Evolutionary conservation across 2,329 filamentous ascomycete species (phyloP), one percentile per base, ranked within the genome.

Genomic region (Rutstroemia sp.): DNA sequence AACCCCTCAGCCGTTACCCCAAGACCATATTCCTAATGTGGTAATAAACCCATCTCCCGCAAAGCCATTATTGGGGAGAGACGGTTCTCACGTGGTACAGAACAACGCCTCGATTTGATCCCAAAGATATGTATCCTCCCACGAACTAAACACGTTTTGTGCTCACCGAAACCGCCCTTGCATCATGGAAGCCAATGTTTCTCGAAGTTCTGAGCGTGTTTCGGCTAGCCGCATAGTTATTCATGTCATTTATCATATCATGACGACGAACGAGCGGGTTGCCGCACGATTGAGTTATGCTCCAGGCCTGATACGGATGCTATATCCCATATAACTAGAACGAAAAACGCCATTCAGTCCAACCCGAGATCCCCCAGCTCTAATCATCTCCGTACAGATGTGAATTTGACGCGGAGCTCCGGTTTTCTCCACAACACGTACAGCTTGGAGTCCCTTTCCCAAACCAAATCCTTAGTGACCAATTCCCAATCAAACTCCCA

Each of bases 401-500:
- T 51, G 25, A 55, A 50, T 19, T 6, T 23, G 19, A 51, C 38
- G 18, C 38, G 37, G 10, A 52, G 25, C 12, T 55, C 46, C 34
- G 46, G 25, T 30, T 55, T 54, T 37, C 23, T 55, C 56, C 52
- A 58, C 25, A 54, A 9, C 10, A 38, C 41, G 10, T 39, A 16
- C 23, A 52, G 25, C 14, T 30, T 56, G 0, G 41, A 46, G 45
- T 56, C 54, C 19, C 54, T 46, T 2, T 30, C 42, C 54, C 54
- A 52, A 18, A 30, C 19, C 30, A 56, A 27, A 5, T 56, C 54
- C 41, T 2, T 38, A 10, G 9, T 52, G 5, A 49, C 19, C 21
- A 56, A 46, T n/a, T 44, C 27, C 49, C 49, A 52, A 14, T 57
- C 54, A 19, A 57, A 57, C 12, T 47, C 49, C 30, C 49, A 52